Percentiles rank a stretch among this genome's conserved stretches.
These are phyloP conservation scores for Capsicum pubescens DNA, from an alignment of 257 asterid species.

Conservation along the genomic window DNA sequence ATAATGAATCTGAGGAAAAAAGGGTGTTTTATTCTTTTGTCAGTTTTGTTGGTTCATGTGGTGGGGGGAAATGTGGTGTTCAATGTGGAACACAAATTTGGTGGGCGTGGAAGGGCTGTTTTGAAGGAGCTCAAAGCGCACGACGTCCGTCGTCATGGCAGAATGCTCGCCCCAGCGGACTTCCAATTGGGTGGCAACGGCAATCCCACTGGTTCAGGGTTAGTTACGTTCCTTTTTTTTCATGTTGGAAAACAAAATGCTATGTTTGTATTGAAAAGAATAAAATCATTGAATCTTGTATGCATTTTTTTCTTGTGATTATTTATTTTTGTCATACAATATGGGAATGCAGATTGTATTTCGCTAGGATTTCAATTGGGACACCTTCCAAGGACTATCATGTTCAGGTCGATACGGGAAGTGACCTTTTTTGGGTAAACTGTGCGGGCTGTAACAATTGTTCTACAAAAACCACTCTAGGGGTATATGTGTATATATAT, in stretches of 20 bases:
- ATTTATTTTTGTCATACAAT: not conserved
- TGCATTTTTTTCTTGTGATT: no score
- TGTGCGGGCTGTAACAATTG: constrained; percentile 55
- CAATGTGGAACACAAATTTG: constrained; percentile 61
- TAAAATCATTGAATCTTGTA: not conserved
- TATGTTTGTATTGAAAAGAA: not conserved
- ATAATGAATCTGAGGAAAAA: constrained; percentile 15
- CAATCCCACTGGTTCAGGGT: constrained; percentile 33
- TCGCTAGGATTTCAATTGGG: constrained; percentile 60
- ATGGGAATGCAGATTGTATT: constrained; percentile 56
- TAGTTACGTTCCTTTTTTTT: no score
- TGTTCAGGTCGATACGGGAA: constrained; percentile 75
- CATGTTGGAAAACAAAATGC: no score
- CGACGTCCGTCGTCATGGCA: constrained; percentile 63
- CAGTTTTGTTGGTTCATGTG: constrained; percentile 19
- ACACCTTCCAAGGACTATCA: constrained; percentile 64
- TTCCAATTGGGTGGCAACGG: constrained; percentile 62
- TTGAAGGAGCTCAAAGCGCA: constrained; percentile 53
- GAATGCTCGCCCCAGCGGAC: constrained; percentile 55
- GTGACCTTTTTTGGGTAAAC: constrained; percentile 67
- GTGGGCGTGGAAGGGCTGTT: constrained; percentile 47
- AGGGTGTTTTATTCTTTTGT: not conserved
- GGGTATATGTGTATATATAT: constrained; percentile 32
- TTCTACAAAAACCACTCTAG: constrained; percentile 56
- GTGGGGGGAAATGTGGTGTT: constrained; percentile 57